Evolutionary conservation across 495 filamentous ascomycete genomes (phyloP).

Genomic region (Penicillium bovifimosum): DNA sequence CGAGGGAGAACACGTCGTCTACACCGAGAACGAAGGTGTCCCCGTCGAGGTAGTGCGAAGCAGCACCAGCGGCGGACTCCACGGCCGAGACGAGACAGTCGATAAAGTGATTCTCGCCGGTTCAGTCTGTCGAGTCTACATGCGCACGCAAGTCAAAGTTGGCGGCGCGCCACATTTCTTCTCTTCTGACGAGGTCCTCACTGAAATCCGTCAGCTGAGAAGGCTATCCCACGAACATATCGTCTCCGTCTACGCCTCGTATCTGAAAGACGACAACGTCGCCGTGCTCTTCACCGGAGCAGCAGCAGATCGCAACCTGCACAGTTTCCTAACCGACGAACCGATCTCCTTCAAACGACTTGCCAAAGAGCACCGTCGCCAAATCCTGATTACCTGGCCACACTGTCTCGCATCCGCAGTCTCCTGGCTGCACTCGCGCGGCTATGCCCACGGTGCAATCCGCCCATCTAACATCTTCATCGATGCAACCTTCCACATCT

Average conservation of each 20-base stretch:
- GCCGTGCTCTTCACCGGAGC: constrained; percentile 73
- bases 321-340: constrained; percentile 65
- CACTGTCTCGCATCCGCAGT: constrained; percentile 78
- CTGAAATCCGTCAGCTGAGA: constrained; percentile 58
- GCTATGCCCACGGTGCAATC: constrained; percentile 72
- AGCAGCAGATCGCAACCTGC: constrained; percentile 65
- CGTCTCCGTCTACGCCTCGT: constrained; percentile 74
- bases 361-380: constrained; percentile 62
- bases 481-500: constrained; percentile 63
- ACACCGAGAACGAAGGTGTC: constrained; percentile 71
- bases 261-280: constrained; percentile 64
- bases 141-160: constrained; percentile 67
- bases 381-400: constrained; percentile 74
- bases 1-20: constrained; percentile 66
- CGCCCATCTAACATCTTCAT: constrained; percentile 78
- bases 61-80: constrained; percentile 38
- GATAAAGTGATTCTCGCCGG: constrained; percentile 62
- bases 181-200: constrained; percentile 60
- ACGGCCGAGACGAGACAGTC: constrained; percentile 45
- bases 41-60: constrained; percentile 67
- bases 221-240: constrained; percentile 73
- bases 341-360: constrained; percentile 64
- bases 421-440: constrained; percentile 67
- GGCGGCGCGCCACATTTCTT: constrained; percentile 54
- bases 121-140: constrained; percentile 44